These are phyloP conservation scores for Abortiporus biennis DNA, from an alignment of 1,284 basidiomycete genomes.

Conservation along the genomic window DNA sequence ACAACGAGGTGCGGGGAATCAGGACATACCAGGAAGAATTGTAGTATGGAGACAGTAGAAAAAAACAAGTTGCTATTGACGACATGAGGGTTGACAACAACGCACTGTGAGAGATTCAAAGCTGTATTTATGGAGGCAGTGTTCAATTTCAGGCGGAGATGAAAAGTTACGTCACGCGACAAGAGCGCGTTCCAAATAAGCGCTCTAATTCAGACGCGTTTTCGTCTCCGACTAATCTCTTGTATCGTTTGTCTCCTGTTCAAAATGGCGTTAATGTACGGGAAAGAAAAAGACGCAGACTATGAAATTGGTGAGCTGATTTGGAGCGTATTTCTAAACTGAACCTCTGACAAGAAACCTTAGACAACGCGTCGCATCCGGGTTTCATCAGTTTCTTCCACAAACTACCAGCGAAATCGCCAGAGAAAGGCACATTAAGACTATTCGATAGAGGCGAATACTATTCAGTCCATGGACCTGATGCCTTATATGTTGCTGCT, in stretches of 20 bases:
- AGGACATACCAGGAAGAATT: background rate
- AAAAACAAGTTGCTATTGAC: too few species aligned
- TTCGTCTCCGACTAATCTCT: too few species aligned
- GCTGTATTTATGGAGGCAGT: too few species aligned
- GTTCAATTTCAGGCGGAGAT: too few species aligned
- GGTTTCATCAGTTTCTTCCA: conserved; percentile 75
- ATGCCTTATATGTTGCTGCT: conserved; percentile 84
- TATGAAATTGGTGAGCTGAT: conserved; percentile 22
- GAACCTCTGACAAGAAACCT: conserved; percentile 24
- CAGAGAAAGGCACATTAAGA: conserved; percentile 68
- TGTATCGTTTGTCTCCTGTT: too few species aligned
- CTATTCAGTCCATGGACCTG: conserved; percentile 85
- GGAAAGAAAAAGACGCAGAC: conserved; percentile 58
- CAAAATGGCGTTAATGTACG: conserved; percentile 61
- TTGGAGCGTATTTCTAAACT: conserved; percentile 2
- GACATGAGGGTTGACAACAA: too few species aligned
- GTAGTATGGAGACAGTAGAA: too few species aligned
- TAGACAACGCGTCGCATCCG: conserved; percentile 44
- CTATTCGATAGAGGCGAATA: conserved; percentile 85
- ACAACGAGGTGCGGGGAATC: conserved; percentile 23
- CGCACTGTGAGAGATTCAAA: too few species aligned
- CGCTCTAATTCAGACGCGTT: too few species aligned
- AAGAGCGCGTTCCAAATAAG: too few species aligned
- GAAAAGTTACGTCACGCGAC: conserved; percentile 10
- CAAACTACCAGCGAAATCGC: conserved; percentile 60